Evolutionary conservation across 2,329 filamentous ascomycete species (phyloP).

Genomic region (Diplocarpon rosae): DNA sequence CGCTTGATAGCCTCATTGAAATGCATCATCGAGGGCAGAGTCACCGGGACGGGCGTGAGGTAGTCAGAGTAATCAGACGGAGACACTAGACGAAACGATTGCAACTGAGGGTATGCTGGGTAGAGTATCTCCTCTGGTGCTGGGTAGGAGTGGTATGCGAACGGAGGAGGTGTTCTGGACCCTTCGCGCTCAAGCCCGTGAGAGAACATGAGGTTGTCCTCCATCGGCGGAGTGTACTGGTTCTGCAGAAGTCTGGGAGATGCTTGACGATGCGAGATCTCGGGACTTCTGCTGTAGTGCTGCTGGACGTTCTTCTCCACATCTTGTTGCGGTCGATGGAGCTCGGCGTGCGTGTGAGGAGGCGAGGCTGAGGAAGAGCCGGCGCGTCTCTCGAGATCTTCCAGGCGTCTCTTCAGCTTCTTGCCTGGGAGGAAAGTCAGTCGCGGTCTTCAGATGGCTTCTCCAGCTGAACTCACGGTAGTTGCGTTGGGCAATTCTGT

Average conservation of each 20-base stretch:
- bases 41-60: slow-evolving; percentile 43
- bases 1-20: slow-evolving; percentile 57
- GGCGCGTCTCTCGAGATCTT: slow-evolving; percentile 73
- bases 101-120: slow-evolving; percentile 44
- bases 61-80: slow-evolving; percentile 40
- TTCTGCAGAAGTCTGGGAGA: slow-evolving; percentile 33
- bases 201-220: slow-evolving; percentile 58
- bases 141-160: slow-evolving; percentile 56
- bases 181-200: slow-evolving; percentile 56
- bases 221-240: slow-evolving; percentile 53
- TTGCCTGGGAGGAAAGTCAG: slow-evolving; percentile 48
- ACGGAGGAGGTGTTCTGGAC: slow-evolving; percentile 61
- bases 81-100: slow-evolving; percentile 42
- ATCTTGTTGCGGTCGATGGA: slow-evolving; percentile 26
- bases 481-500: slow-evolving; percentile 94
- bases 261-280: slow-evolving; percentile 30
- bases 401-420: slow-evolving; percentile 83
- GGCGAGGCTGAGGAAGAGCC: slow-evolving; percentile 49
- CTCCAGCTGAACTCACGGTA: slow-evolving; percentile 58
- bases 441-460: slow-evolving; percentile 1
- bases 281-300: slow-evolving; percentile 22
- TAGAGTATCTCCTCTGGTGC: slow-evolving; percentile 54
- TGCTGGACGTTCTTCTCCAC: slow-evolving; percentile 18
- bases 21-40: slow-evolving; percentile 53
- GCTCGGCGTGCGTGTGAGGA: slow-evolving; percentile 40